Evolutionary conservation across 2,329 filamentous ascomycete species (phyloP).

Genomic region (Periconia digitata): DNA sequence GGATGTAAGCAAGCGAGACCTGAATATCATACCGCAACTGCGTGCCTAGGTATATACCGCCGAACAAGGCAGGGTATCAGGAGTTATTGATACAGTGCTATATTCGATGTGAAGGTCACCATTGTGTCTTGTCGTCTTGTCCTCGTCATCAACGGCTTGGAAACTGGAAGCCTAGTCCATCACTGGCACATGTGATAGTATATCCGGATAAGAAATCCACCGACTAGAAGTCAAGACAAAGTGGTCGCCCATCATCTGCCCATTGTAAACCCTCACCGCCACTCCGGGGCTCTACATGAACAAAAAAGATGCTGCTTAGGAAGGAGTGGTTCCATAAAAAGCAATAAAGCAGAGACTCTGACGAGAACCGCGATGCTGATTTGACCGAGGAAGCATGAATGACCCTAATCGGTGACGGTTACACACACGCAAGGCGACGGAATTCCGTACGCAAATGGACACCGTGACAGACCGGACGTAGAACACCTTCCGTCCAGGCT

Average conservation of each 20-base stretch:
- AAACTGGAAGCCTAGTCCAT: not conserved
- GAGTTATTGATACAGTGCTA: no score
- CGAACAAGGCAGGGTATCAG: no score
- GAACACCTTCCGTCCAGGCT: constrained; percentile 2
- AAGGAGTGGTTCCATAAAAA: no score
- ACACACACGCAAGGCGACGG: no score
- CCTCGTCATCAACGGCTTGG: not conserved
- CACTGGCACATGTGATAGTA: not conserved
- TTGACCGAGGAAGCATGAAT: not conserved
- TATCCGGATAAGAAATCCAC: not conserved
- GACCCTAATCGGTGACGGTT: constrained; percentile 4
- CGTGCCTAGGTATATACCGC: no score
- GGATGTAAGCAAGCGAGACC: not conserved
- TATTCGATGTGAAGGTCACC: not conserved
- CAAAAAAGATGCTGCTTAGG: no score
- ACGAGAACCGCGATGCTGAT: not conserved
- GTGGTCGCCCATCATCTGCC: not conserved
- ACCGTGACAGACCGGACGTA: not conserved
- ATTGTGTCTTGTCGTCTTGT: not conserved
- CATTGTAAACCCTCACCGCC: not conserved
- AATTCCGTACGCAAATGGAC: no score
- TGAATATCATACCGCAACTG: not conserved
- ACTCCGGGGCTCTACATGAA: no score
- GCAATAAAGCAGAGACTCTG: no score
- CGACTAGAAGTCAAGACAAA: not conserved